Evolutionary conservation across 2,329 filamentous ascomycete species (phyloP).

Genomic region (Microcera coccophila): DNA sequence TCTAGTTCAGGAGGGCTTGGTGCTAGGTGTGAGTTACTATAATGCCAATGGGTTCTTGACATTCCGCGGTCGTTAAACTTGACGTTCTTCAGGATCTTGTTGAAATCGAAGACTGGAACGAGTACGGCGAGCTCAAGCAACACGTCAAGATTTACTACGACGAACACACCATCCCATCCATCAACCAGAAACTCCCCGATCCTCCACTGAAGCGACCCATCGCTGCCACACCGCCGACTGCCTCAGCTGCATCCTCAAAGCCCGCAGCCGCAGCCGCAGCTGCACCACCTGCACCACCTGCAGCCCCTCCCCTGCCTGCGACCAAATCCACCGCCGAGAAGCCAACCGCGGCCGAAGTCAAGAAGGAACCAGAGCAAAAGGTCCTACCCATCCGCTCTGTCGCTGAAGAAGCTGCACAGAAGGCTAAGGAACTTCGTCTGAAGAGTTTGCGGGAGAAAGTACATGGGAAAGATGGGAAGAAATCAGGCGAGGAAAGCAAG

Average conservation of each 20-base stretch:
- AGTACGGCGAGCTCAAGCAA: slow-evolving; percentile 90
- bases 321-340: slow-evolving; percentile 5
- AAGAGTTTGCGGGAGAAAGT: slow-evolving; percentile 53
- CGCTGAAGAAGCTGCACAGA: slow-evolving; percentile 62
- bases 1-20: slow-evolving; percentile 79
- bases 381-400: slow-evolving; percentile 49
- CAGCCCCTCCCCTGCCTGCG: slow-evolving; percentile 18
- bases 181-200: slow-evolving; percentile 49
- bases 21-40: slow-evolving; percentile 69
- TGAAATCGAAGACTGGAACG: slow-evolving; percentile 98
- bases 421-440: slow-evolving; percentile 58
- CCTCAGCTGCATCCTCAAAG: slow-evolving; percentile 13
- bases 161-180: slow-evolving; percentile 55
- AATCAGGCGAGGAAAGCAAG: not conserved
- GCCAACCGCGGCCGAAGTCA: slow-evolving; percentile 15
- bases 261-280: slow-evolving; percentile 21
- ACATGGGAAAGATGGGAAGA: slow-evolving; percentile 41
- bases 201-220: slow-evolving; percentile 26
- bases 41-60: not conserved
- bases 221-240: slow-evolving; percentile 27
- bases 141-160: slow-evolving; percentile 69
- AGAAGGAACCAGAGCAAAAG: slow-evolving; percentile 26
- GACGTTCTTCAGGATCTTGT: slow-evolving; percentile 67
- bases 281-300: slow-evolving; percentile 20
- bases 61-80: slow-evolving; percentile 1